Conservation (phyloP, 306 rosid genomes). For the Senna tora region DNA sequence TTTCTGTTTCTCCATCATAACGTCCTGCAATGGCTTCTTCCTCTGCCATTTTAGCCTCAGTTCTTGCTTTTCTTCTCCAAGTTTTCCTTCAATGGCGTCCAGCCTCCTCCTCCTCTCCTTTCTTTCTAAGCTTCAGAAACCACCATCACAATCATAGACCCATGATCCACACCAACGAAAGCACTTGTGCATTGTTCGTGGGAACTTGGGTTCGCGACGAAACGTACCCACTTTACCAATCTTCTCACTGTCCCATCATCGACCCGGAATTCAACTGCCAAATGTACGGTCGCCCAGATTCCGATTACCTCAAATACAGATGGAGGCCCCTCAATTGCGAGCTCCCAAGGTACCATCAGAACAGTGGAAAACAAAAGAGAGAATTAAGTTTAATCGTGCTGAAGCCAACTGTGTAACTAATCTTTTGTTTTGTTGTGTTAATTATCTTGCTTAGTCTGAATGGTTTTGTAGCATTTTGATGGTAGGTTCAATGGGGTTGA, state of each 20-base stretch:
- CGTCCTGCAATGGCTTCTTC: slow-evolving; percentile 50
- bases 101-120: slow-evolving; percentile 62
- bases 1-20: background rate
- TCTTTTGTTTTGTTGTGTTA: background rate
- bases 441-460: slow-evolving; percentile 36
- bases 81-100: slow-evolving; percentile 45
- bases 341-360: slow-evolving; percentile 77
- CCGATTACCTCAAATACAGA: slow-evolving; percentile 75
- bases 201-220: slow-evolving; percentile 93
- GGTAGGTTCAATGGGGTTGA: slow-evolving; percentile 87
- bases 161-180: slow-evolving; percentile 77
- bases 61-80: slow-evolving; percentile 40
- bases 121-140: slow-evolving; percentile 60
- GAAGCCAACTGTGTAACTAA: background rate
- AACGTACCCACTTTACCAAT: slow-evolving; percentile 72
- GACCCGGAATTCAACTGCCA: slow-evolving; percentile 94
- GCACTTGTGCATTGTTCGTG: slow-evolving; percentile 71
- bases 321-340: slow-evolving; percentile 95
- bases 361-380: background rate
- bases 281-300: slow-evolving; percentile 89
- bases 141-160: slow-evolving; percentile 61
- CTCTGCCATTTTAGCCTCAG: slow-evolving; percentile 10
- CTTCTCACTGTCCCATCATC: slow-evolving; percentile 72
- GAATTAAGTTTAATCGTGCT: background rate
- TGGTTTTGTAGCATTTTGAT: slow-evolving; percentile 55